phyloP scores from a whole-genome alignment of 371 early-diverging fungal species.

The Mortierella sp. region DNA sequence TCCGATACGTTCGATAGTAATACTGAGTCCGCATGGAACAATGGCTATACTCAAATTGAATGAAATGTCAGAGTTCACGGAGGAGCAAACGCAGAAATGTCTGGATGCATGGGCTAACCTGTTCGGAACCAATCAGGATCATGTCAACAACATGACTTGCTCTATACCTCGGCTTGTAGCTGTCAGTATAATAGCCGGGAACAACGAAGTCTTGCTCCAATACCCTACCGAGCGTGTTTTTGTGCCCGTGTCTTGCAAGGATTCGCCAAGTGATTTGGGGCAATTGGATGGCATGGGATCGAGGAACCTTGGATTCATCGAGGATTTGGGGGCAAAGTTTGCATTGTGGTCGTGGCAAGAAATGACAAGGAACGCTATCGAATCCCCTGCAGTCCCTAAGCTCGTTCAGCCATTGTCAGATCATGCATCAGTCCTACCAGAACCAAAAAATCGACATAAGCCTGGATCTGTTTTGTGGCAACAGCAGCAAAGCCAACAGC shows the following conservation, averaged over 20 bases:
- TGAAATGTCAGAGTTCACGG: constrained; percentile 31
- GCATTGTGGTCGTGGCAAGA: constrained; percentile 54
- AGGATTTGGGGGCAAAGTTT: constrained; percentile 49
- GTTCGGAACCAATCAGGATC: constrained; percentile 34
- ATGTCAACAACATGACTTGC: not conserved
- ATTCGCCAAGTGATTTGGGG: constrained; percentile 49
- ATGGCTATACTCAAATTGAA: constrained; percentile 18
- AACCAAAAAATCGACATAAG: constrained; percentile 44
- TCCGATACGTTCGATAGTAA: constrained; percentile 5
- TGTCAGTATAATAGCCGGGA: constrained; percentile 30
- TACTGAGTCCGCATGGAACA: constrained; percentile 50
- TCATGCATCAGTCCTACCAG: constrained; percentile 32
- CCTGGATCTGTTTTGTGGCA: constrained; percentile 47
- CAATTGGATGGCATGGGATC: constrained; percentile 47
- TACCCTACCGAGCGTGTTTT: constrained; percentile 47
- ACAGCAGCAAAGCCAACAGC: constrained; percentile 29
- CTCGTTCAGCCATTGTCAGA: constrained; percentile 45
- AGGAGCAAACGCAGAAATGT: constrained; percentile 28
- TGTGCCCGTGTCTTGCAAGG: constrained; percentile 41
- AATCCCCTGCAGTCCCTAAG: constrained; percentile 43
- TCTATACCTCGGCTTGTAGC: constrained; percentile 35
- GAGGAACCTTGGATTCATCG: constrained; percentile 43
- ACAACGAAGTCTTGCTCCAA: constrained; percentile 30
- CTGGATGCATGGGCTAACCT: constrained; percentile 32
- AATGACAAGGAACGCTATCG: constrained; percentile 43